Conservation (phyloP, 176 grass and related monocot genomes). For the Paspalum notatum region DNA sequence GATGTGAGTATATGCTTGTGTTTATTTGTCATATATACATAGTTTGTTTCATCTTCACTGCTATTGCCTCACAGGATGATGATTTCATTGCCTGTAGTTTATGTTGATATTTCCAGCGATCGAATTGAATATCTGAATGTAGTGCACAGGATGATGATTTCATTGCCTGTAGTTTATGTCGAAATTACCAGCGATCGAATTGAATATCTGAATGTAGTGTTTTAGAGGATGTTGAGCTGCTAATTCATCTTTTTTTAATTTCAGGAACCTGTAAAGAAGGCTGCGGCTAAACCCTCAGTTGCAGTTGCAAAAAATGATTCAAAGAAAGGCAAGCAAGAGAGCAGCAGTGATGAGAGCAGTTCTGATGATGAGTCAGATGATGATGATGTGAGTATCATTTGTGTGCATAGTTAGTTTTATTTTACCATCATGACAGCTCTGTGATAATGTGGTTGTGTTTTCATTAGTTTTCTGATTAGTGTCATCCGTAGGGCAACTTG, state of each 20-base stretch:
- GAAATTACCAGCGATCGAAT: no score
- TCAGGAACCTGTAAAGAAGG: slow-evolving; percentile 64
- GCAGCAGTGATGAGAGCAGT: slow-evolving; percentile 45
- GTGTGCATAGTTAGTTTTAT: background rate
- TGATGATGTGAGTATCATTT: slow-evolving; percentile 28
- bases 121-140: no score
- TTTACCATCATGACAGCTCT: background rate
- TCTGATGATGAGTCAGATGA: slow-evolving; percentile 58
- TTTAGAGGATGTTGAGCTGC: no score
- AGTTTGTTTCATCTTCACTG: no score
- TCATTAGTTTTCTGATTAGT: background rate
- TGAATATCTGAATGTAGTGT: no score
- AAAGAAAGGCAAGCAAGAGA: slow-evolving; percentile 54
- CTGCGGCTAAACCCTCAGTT: slow-evolving; percentile 26
- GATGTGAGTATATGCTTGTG: slow-evolving; percentile 9
- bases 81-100: background rate
- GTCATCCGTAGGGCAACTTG: background rate
- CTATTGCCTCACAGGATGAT: background rate
- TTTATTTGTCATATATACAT: background rate
- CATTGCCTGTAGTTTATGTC: background rate
- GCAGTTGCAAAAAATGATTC: slow-evolving; percentile 33
- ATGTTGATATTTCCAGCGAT: no score
- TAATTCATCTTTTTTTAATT: background rate
- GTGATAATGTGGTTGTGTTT: background rate
- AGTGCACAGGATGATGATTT: background rate